phyloP scores from a whole-genome alignment of 2,329 filamentous ascomycete genomes.

The Aureobasidium pullulans region DNA sequence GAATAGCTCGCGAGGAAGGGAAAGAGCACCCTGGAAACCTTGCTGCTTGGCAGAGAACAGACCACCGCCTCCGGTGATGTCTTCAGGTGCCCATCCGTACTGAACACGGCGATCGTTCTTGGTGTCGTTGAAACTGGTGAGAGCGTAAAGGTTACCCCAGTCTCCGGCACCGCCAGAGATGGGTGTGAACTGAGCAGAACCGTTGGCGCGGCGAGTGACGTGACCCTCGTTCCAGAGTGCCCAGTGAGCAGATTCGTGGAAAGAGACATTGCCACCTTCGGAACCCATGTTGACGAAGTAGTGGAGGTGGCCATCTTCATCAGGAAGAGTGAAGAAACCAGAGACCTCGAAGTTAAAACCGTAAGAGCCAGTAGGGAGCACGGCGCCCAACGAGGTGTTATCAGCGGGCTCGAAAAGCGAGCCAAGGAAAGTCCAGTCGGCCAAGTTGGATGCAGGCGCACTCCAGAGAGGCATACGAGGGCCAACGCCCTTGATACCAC shows the following conservation, averaged over 20 bases:
- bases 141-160: conserved; percentile 39
- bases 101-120: conserved; percentile 43
- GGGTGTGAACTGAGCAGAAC: conserved; percentile 38
- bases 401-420: conserved; percentile 38
- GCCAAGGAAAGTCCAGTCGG: conserved; percentile 41
- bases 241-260: conserved; percentile 34
- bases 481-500: conserved; percentile 41
- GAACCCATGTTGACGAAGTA: conserved; percentile 38
- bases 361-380: conserved; percentile 38
- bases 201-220: conserved; percentile 35
- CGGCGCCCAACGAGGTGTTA: conserved; percentile 35
- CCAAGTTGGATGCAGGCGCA: conserved; percentile 37
- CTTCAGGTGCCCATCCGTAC: conserved; percentile 41
- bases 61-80: conserved; percentile 30
- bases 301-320: conserved; percentile 36
- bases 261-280: conserved; percentile 39
- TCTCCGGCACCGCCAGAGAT: conserved; percentile 38
- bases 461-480: conserved; percentile 41
- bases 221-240: conserved; percentile 40
- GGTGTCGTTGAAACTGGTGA: conserved; percentile 41
- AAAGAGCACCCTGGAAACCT: conserved; percentile 38
- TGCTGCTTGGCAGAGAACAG: conserved; percentile 35
- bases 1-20: conserved; percentile 40
- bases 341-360: conserved; percentile 44
- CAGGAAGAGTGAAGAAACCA: conserved; percentile 39